A percentile compares a stretch with the other conserved stretches of the same genome.
Evolutionary conservation across 139 green algal species (phyloP).

Genomic region (Chlamydomonas urium): DNA sequence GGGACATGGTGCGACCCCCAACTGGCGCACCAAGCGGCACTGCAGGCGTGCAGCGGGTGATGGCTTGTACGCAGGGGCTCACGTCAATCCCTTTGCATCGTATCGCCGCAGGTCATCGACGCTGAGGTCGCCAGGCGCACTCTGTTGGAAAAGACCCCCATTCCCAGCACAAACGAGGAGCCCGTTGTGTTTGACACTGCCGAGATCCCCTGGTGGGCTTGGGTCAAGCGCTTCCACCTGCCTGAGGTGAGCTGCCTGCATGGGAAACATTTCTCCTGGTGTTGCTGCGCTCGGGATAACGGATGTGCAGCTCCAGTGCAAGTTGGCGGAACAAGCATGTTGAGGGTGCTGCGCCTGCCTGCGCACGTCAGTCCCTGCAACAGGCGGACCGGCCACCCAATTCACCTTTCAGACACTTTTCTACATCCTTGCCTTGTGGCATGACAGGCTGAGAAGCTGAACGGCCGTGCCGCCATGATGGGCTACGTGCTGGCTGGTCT

Average conservation of each 20-base stretch:
- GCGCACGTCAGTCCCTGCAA: too few relatives aligned
- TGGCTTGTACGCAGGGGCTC: too few relatives aligned
- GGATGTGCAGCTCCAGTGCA: too few relatives aligned
- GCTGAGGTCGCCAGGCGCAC: slow-evolving; percentile 84
- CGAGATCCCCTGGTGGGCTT: slow-evolving; percentile 93
- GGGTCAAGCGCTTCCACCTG: slow-evolving; percentile 91
- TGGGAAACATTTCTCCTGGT: not conserved
- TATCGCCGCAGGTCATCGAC: slow-evolving; percentile 73
- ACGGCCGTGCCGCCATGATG: slow-evolving; percentile 90
- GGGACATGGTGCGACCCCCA: slow-evolving; percentile 44
- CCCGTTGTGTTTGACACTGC: slow-evolving; percentile 87
- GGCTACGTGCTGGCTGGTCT: slow-evolving; percentile 80
- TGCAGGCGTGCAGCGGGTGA: too few relatives aligned
- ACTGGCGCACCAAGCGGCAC: too few relatives aligned
- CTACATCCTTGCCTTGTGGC: not conserved
- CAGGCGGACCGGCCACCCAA: not conserved
- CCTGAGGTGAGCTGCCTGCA: slow-evolving; percentile 65
- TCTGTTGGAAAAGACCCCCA: slow-evolving; percentile 78
- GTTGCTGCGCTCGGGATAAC: too few relatives aligned
- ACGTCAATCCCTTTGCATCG: too few relatives aligned
- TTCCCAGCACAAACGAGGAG: slow-evolving; percentile 81
- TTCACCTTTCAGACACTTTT: not conserved
- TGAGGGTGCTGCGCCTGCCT: too few relatives aligned
- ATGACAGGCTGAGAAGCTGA: slow-evolving; percentile 87
- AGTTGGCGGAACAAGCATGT: too few relatives aligned